Base-by-base conservation (phyloP, 805 yeast genomes). In the Metschnikowia amazonensis region DNA sequence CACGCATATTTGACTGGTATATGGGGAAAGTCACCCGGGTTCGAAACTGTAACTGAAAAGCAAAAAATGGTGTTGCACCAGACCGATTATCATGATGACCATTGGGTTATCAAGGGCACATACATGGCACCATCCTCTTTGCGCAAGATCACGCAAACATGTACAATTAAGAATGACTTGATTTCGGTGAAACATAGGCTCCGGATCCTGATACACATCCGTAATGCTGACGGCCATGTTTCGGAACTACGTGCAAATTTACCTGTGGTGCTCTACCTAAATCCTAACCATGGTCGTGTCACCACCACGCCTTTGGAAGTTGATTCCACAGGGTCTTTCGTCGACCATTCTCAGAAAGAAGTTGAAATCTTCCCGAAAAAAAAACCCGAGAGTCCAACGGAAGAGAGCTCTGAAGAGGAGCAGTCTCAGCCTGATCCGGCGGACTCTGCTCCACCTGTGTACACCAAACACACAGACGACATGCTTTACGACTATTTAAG, bases 241-340 rank as follows among this genome's bases (percentile, higher is more conserved):
- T 73, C 79, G 43, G 80, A 77, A 52, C 64, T 78, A 27, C 63
- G 79, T 41, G 79, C 82, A 9, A 77, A 76, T 49, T 58, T 78
- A 35, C 82, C 82, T 0, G 59, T 78, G 1, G 53, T 56, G 29
- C 56, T 77, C 3, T 75, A 71, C 47, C 57, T 76, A 14, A 69
- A 74, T 44, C 66, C 75, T 3, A 64, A 65, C 37, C 59, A 63
- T 55, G 75, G 75, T 2, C 60, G 60, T 40, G 70, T 65, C 5
- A 51, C 56, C n/a, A 70, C 73, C 1, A 52, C 54, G 16, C 70
- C 66, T 44, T 63, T 51, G 47, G 68, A 62, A 14, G 50, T 67
- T 2, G 72, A 70, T 23, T 54, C 58, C 29, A 40, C 37, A 21
- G 70, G 69, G 11, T 36, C 52, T 2, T 58, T 68, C 45, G 45